Conservation (phyloP, 805 yeast genomes). For the Candida parachauliodes region DNA sequence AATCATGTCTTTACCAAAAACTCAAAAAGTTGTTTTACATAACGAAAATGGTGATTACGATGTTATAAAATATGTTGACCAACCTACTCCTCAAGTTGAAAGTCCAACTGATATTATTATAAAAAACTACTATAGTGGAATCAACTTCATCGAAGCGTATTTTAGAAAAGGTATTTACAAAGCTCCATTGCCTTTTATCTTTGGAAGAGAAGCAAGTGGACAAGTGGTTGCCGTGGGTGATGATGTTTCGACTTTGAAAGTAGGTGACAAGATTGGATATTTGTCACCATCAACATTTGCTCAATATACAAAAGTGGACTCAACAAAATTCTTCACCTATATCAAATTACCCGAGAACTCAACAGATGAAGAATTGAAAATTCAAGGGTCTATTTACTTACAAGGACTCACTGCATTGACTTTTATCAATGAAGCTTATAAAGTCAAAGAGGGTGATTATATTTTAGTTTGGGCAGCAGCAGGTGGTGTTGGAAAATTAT, state of each 20-base stretch:
- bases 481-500: conserved; percentile 83
- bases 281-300: conserved; percentile 56
- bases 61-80: conserved; percentile 53
- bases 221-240: conserved; percentile 62
- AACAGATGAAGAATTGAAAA: conserved; percentile 47
- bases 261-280: conserved; percentile 73
- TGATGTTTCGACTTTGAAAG: conserved; percentile 48
- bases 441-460: conserved; percentile 65
- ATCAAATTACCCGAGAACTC: conserved; percentile 47
- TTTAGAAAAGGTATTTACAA: conserved; percentile 80
- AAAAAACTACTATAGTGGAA: conserved; percentile 73
- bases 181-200: conserved; percentile 50
- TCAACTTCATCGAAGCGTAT: conserved; percentile 80
- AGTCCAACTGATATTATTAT: conserved; percentile 57
- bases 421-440: conserved; percentile 61
- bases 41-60: conserved; percentile 57
- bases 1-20: conserved; percentile 45
- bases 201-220: conserved; percentile 78
- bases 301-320: conserved; percentile 57
- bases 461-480: conserved; percentile 90
- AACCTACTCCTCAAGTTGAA: conserved; percentile 55
- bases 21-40: conserved; percentile 54
- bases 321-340: conserved; percentile 8
- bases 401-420: conserved; percentile 82
- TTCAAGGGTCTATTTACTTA: conserved; percentile 57